A percentile compares a stretch with the other conserved stretches of the same genome.
Evolutionary conservation across 768 basidiomycete species (phyloP).

Genomic region (Fomitopsis pulvina): DNA sequence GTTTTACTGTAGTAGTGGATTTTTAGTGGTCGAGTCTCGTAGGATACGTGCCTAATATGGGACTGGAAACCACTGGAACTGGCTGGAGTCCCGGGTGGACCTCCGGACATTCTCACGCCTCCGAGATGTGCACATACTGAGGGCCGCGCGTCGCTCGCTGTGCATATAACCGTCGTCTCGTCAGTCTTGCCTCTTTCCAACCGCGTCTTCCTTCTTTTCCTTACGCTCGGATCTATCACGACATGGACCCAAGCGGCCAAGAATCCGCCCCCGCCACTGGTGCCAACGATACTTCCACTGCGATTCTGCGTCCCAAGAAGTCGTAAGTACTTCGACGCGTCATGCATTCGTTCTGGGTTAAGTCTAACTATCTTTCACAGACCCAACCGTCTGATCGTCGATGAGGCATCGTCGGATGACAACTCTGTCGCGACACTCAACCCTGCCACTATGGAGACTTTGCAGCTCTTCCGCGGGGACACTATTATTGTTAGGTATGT

Average conservation of each 20-base stretch:
- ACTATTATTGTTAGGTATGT: constrained; percentile 87
- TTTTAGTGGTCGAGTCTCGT: neutral
- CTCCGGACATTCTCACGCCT: constrained; percentile 14
- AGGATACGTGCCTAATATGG: neutral
- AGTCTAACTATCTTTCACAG: constrained; percentile 34
- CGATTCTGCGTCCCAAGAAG: constrained; percentile 96
- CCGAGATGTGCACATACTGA: constrained; percentile 15
- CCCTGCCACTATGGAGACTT: constrained; percentile 92
- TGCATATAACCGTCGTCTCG: constrained; percentile 15
- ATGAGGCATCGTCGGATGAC: constrained; percentile 90
- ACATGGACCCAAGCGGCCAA: constrained; percentile 8
- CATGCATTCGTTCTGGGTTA: constrained; percentile 7
- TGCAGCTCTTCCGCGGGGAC: constrained; percentile 94
- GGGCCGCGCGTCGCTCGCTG: constrained; percentile 27
- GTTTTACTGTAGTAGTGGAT: neutral
- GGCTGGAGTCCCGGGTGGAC: constrained; percentile 11
- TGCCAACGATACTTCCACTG: constrained; percentile 86
- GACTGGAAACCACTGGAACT: constrained; percentile 18
- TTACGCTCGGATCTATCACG: constrained; percentile 12
- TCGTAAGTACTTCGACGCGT: constrained; percentile 54
- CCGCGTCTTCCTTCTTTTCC: constrained; percentile 9
- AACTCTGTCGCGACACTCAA: constrained; percentile 97
- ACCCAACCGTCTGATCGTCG: constrained; percentile 95
- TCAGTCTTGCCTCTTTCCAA: neutral
- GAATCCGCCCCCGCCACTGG: constrained; percentile 63